A percentile compares a stretch with the other conserved stretches of the same genome.
Evolutionary conservation across 139 green algal species (phyloP).

Genomic region (Ostreobium quekettii): DNA sequence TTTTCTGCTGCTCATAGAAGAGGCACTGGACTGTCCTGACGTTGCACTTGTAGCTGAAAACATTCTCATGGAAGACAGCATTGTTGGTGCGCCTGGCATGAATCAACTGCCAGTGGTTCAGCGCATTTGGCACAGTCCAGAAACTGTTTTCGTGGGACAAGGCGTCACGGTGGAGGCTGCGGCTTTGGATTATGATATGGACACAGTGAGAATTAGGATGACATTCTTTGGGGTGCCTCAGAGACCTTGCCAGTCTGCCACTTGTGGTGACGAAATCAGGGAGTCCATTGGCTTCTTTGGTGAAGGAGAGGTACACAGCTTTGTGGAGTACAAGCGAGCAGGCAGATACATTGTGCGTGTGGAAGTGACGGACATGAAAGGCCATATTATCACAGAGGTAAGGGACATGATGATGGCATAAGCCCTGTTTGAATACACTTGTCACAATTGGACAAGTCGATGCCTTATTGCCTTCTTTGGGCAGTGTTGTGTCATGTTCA

Average conservation of each 20-base stretch:
- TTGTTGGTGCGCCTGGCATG: too few relatives aligned
- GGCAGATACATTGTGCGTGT: constrained; percentile 36
- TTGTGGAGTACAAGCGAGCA: background rate
- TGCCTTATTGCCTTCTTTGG: background rate
- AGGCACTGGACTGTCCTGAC: background rate
- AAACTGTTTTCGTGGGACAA: constrained; percentile 18
- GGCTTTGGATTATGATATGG: constrained; percentile 13
- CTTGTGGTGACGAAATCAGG: constrained; percentile 18
- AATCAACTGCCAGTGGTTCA: background rate
- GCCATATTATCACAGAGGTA: background rate
- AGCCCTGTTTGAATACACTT: too few relatives aligned
- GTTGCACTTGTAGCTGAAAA: background rate
- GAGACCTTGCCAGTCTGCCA: constrained; percentile 15
- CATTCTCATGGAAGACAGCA: background rate
- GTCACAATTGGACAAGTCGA: too few relatives aligned
- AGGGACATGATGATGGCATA: too few relatives aligned
- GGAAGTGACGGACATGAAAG: constrained; percentile 26
- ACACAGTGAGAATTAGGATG: constrained; percentile 20
- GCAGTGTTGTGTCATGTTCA: background rate
- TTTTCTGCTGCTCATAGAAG: background rate
- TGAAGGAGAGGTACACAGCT: background rate
- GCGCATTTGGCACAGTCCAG: background rate
- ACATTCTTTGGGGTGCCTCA: constrained; percentile 23
- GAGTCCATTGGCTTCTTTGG: background rate
- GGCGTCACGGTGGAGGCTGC: background rate